These are phyloP conservation scores for Physcomitrellopsis africana DNA, from an alignment of 225 moss, liverwort and hornwort species.

Conservation along the genomic window DNA sequence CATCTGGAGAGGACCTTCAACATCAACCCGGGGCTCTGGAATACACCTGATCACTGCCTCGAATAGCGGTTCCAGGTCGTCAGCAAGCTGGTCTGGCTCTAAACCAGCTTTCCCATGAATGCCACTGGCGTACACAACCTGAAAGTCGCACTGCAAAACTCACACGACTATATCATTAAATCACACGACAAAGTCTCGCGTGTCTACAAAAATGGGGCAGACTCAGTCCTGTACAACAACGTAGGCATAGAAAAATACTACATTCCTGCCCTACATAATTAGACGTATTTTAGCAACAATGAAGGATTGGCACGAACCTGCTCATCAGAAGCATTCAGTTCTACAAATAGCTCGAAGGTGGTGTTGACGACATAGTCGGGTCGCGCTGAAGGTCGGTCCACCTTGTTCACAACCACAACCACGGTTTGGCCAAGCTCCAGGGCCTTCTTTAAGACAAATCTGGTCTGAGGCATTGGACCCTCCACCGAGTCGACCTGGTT, in stretches of 20 bases:
- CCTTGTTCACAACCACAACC: conserved; percentile 95
- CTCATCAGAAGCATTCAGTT: conserved; percentile 89
- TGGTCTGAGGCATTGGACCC: conserved; percentile 95
- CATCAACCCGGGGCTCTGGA: conserved; percentile 81
- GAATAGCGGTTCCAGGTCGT: conserved; percentile 87
- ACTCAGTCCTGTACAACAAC: background rate
- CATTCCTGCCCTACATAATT: no score
- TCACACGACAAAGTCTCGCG: background rate
- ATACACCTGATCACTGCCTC: conserved; percentile 81
- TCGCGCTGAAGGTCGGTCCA: conserved; percentile 88
- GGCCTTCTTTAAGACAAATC: conserved; percentile 95
- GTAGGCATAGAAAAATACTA: no score
- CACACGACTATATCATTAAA: background rate
- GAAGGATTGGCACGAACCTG: conserved; percentile 51
- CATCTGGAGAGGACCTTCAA: conserved; percentile 89
- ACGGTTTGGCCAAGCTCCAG: conserved; percentile 91
- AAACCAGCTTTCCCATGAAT: conserved; percentile 92
- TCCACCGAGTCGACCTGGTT: conserved; percentile 91
- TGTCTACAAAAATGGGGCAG: background rate
- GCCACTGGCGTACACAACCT: conserved; percentile 92
- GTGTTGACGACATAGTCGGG: conserved; percentile 89
- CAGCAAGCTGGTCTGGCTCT: conserved; percentile 75
- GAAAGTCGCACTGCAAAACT: conserved; percentile 84
- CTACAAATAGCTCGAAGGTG: conserved; percentile 90
- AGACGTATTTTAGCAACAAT: background rate